Evolutionary conservation across 2,329 filamentous ascomycete species (phyloP), one percentile per base, ranked within the genome.

Genomic region (Colletotrichum limetticola): DNA sequence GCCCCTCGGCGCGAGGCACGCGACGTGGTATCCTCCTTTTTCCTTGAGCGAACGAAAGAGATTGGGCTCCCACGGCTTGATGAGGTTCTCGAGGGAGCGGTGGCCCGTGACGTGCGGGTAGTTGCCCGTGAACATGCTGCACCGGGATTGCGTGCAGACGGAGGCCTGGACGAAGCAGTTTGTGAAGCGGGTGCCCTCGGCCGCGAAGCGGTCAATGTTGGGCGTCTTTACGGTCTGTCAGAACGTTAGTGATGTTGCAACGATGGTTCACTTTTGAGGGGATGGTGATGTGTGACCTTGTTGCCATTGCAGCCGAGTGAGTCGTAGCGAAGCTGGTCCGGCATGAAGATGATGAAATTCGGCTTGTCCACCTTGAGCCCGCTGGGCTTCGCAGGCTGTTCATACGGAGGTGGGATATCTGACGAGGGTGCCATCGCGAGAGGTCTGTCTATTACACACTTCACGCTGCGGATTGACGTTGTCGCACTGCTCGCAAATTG

Each of bases 51-150:
- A 81, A 8, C 84, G 81, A 71, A 87, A 85, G 2, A 87, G 63
- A 60, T 87, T 87, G 1, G 83, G 84, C 73, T 87, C 85, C 84
- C 84, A 85, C 0, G 85, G 85, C 73, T 87, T 87, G 74, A 87
- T 82, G 9, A 87, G 79, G 49, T 86, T 86, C 22, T 87, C 79
- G 5, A 87, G 81, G 28, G 79, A 84, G 30, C 86, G 82, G 75
- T 87, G 85, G 1, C 86, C 85, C 26, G 77, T 81, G 16, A 86
- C 84, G 64, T 87, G 85, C 0, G 84, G 84, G 61, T 87, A 86
- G 9, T 79, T 80, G 14, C 85, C 85, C 0, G 84, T 87, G 68
- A 86, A 87, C 80, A 87, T 85, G 74, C 79, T 83, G 74, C 84
- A 86, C 68, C 85, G 79, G 5, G 84, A 86, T 70, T 87, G 85